Evolutionary conservation across 768 basidiomycete genomes (phyloP).

Genomic region (Leucogyrophana mollusca): DNA sequence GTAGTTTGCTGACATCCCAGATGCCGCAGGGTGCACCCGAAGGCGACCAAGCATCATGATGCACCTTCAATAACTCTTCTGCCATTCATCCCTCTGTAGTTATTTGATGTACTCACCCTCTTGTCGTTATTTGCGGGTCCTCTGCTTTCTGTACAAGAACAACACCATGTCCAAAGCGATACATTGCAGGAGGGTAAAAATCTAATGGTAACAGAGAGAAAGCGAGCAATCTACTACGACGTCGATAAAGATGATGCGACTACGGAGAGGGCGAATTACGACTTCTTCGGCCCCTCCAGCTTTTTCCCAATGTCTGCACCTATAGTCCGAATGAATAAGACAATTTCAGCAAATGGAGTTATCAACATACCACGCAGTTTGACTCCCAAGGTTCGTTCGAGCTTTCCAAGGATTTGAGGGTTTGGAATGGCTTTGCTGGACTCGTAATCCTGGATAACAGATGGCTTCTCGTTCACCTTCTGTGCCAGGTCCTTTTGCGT

Average conservation of each 20-base stretch:
- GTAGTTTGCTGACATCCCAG: neutral
- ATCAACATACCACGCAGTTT: constrained; percentile 77
- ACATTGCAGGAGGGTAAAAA: constrained; percentile 18
- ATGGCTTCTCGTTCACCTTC: constrained; percentile 92
- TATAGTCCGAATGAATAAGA: constrained; percentile 24
- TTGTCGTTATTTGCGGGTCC: constrained; percentile 3
- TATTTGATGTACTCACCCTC: no score
- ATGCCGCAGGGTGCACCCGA: constrained; percentile 31
- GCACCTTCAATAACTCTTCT: constrained; percentile 6
- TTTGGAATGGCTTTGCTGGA: constrained; percentile 85
- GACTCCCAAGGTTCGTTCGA: constrained; percentile 82
- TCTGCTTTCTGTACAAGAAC: constrained; percentile 2
- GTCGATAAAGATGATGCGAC: constrained; percentile 29
- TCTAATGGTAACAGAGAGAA: constrained; percentile 19
- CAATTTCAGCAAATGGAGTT: neutral
- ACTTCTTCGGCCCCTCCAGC: constrained; percentile 75
- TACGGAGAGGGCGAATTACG: constrained; percentile 46
- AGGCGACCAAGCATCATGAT: constrained; percentile 23
- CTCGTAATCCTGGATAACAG: constrained; percentile 87
- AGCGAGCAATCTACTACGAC: constrained; percentile 15
- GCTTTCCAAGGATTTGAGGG: constrained; percentile 81
- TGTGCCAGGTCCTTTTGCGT: constrained; percentile 93
- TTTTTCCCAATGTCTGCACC: constrained; percentile 86
- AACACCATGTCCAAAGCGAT: constrained; percentile 12
- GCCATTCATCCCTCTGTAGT: no score